Evolutionary conservation across 176 grass and related monocot genomes (phyloP), one percentile per base, ranked within the genome.

Genomic region (Guadua angustifolia): DNA sequence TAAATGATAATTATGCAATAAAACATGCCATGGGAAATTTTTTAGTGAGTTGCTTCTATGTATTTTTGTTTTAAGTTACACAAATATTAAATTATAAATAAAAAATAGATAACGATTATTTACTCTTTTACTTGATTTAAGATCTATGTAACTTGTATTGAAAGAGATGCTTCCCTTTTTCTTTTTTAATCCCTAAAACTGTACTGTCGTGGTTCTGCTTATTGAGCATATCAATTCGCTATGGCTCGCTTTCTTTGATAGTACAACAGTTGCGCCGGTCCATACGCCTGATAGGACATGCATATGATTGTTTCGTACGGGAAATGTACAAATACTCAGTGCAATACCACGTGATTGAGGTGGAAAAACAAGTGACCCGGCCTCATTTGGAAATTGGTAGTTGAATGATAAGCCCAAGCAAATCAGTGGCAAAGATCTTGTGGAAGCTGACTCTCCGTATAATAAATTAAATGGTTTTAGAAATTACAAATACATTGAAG

Each of bases 301-400:
- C 42, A 38, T 24, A 61, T 50, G 25, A 63, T 84, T 75, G 35
- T 56, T 66, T 19, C 52, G 61, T 76, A 67, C 35, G 72, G 72
- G 65, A 57, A 56, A 43, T 25, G 8, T 75, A 44, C 7, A 10
- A 19, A 75, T 66, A 32, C 36, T 70, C 15, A 7, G 18, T 75
- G 70, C 70, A 73, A 75, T 39, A 38, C 51, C 25, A 53, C 13
- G 66, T 58, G 50, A 70, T 71, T 18, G 38, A 58, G 49, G 38
- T 55, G 35, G 49, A 26, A 24, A 57, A 69, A 81, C 46, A 15
- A 15, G 44, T 36, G 77, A 33, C 15, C 15, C 7, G 21, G 19
- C 7, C 68, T 53, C 19, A n/a, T n/a, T 14, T 24, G 26, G 45
- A 36, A 21, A 65, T 19, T 19, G 25, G 77, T 21, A 9, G 61